Conservation (phyloP, 805 yeast species). For the Candida odintsovae region DNA sequence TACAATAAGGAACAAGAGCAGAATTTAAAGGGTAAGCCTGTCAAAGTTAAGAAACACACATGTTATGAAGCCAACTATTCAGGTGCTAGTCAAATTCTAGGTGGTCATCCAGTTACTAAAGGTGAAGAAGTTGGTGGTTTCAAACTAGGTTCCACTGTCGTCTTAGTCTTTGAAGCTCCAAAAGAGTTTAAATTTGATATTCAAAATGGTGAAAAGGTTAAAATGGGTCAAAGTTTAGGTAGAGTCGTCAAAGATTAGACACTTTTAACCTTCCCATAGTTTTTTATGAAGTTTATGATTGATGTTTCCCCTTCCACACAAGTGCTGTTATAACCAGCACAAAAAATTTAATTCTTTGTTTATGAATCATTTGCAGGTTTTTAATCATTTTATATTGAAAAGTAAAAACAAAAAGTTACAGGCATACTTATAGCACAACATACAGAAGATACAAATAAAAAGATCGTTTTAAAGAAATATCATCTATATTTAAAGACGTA, state of each 20-base stretch:
- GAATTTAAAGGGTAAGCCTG: slow-evolving; percentile 7
- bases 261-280: too few relatives aligned
- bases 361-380: neutral
- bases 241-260: slow-evolving; percentile 13
- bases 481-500: too few relatives aligned
- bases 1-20: slow-evolving; percentile 14
- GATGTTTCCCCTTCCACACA: neutral
- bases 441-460: neutral
- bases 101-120: slow-evolving; percentile 83
- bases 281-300: neutral
- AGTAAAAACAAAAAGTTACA: neutral
- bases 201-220: slow-evolving; percentile 67
- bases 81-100: slow-evolving; percentile 65
- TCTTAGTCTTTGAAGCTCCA: slow-evolving; percentile 95
- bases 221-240: slow-evolving; percentile 82
- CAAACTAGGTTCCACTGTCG: slow-evolving; percentile 94
- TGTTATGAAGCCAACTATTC: slow-evolving; percentile 93
- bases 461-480: neutral
- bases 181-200: slow-evolving; percentile 64
- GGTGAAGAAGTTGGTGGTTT: slow-evolving; percentile 98
- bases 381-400: neutral
- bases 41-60: slow-evolving; percentile 59
- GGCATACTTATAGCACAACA: neutral
- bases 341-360: neutral
- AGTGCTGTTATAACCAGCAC: neutral